Evolutionary conservation across 192 early-diverging fungal genomes (phyloP).

Genomic region (Coemansia sp.): DNA sequence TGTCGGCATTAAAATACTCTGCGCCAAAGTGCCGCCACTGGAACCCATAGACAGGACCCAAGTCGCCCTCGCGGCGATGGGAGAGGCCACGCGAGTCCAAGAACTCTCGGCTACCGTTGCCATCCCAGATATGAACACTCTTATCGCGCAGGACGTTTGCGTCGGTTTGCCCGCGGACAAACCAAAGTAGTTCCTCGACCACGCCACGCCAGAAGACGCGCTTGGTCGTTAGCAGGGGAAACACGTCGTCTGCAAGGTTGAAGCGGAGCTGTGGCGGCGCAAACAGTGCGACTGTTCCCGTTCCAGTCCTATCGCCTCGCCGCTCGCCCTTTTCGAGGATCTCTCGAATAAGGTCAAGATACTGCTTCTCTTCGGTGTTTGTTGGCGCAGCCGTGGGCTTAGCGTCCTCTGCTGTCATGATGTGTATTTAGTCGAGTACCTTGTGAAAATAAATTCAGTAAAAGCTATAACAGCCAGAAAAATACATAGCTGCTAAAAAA

Average conservation of each 20-base stretch:
- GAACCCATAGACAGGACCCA: constrained; percentile 97
- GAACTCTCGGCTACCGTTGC: constrained; percentile 87
- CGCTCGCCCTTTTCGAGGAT: constrained; percentile 73
- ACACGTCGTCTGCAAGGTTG: constrained; percentile 65
- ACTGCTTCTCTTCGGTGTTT: constrained; percentile 79
- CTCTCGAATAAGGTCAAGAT: constrained; percentile 70
- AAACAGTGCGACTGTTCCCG: constrained; percentile 77
- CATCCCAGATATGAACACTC: constrained; percentile 81
- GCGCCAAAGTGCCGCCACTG: constrained; percentile 99
- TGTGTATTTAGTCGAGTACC: neutral
- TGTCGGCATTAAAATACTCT: constrained; percentile 75
- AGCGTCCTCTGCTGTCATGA: constrained; percentile 10
- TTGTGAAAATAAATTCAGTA: neutral
- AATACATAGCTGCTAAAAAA: neutral
- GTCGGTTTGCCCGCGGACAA: constrained; percentile 89
- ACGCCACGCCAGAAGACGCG: constrained; percentile 89
- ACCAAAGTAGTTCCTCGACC: constrained; percentile 95
- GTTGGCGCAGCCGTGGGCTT: neutral
- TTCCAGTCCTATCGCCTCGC: constrained; percentile 89
- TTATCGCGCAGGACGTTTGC: constrained; percentile 71
- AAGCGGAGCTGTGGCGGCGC: constrained; percentile 89
- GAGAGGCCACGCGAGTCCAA: constrained; percentile 81
- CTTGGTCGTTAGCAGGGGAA: constrained; percentile 95
- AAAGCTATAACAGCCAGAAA: neutral
- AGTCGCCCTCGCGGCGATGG: constrained; percentile 78